phyloP scores from a whole-genome alignment of 179 eudicot species.

The Vitellaria paradoxa region DNA sequence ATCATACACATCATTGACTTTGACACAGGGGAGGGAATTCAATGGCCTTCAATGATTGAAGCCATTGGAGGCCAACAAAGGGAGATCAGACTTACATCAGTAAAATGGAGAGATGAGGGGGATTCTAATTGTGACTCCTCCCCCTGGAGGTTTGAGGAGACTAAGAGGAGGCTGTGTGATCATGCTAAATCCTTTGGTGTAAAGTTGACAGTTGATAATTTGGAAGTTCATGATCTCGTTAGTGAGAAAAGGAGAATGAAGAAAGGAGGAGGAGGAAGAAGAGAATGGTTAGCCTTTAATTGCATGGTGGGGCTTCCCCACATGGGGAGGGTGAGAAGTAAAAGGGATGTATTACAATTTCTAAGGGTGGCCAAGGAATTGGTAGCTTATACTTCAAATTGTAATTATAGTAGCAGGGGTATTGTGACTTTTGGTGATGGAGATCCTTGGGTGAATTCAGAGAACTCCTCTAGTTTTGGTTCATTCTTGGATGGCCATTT shows the following conservation, averaged over 20 bases:
- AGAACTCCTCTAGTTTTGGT: conserved; percentile 8
- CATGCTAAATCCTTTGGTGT: conserved; percentile 22
- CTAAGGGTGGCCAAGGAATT: conserved; percentile 25
- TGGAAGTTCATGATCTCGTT: conserved; percentile 21
- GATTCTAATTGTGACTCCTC: neutral
- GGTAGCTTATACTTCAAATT: neutral
- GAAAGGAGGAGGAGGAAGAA: neutral
- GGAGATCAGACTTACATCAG: conserved; percentile 20
- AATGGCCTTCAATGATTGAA: conserved; percentile 36
- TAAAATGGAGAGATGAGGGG: conserved; percentile 22
- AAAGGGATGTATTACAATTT: conserved; percentile 22
- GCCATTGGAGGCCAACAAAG: conserved; percentile 16
- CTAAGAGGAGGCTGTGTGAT: conserved; percentile 22
- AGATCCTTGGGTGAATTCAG: conserved; percentile 14
- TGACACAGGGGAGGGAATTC: conserved; percentile 36
- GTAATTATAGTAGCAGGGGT: conserved; percentile 10
- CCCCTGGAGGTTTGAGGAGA: conserved; percentile 28
- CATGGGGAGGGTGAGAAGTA: conserved; percentile 30
- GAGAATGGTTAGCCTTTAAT: conserved; percentile 32
- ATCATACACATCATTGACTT: conserved; percentile 29
- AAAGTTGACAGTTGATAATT: conserved; percentile 27
- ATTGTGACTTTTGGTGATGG: conserved; percentile 28
- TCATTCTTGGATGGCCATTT: conserved; percentile 28
- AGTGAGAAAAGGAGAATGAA: conserved; percentile 13
- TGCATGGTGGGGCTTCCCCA: conserved; percentile 28